Evolutionary conservation across 2,329 filamentous ascomycete genomes (phyloP), one percentile per base, ranked within the genome.

Genomic region (Trichoderma koningiopsis): DNA sequence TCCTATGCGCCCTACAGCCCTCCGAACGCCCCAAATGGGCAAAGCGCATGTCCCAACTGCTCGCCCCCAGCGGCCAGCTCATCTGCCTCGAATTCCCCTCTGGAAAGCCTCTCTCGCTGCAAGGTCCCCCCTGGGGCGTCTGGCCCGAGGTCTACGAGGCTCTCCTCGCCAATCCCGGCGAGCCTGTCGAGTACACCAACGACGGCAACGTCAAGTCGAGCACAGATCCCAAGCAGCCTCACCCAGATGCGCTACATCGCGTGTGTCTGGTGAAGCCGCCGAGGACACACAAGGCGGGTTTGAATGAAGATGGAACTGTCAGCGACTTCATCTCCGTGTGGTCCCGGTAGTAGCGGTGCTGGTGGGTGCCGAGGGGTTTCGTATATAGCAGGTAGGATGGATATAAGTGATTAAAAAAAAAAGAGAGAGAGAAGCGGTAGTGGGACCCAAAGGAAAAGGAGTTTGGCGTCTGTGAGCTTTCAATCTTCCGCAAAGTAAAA

Each of bases 61-160:
- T 90, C 35, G 73, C 79, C 24, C 81, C 82, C 6, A 76, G 73
- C 29, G 87, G 87, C 27, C 81, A 84, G 47, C 80, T 91, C 31
- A 76, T 90, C 63, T 90, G 88, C 79, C 85, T 97, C 71, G 93
- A 97, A 77, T 96, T 91, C 77, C 93, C 93, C 11, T 88, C 90
- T 1, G 85, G 87, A 71, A 96, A 94, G 77, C 84, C 88, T 53
- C 85, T 90, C 11, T 83, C 83, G 13, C 83, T 85, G 11, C 84
- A 84, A 11, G 93, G 93, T 0, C 93, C 93, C 14, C 93, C 93
- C 1, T 94, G 88, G 84, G 88, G 89, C 8, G 80, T 92, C 52
- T 86, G 88, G 14, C 86, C 91, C 0, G 86, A 88, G 70, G 86
- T 92, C 33, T 96, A 96, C 78, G 81, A 89, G 74, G 89, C 88